Conservation (phyloP, 2,329 filamentous ascomycete genomes). For the Colletotrichum tropicicola region DNA sequence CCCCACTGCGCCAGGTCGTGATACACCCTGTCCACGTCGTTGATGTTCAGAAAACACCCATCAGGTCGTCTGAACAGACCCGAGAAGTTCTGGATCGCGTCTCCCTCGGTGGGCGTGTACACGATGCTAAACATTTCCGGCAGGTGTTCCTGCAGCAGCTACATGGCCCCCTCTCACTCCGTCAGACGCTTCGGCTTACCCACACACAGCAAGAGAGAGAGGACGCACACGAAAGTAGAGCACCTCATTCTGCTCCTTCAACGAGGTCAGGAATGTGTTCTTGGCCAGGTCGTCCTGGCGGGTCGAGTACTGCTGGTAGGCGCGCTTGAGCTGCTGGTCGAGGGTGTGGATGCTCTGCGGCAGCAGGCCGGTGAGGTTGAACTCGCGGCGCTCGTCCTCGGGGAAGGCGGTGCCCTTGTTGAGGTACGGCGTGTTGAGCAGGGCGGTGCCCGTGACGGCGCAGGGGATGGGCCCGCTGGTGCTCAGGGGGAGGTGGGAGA, state of each 20-base stretch:
- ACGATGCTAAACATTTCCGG: slow-evolving; percentile 92
- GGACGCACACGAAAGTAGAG: slow-evolving; percentile 81
- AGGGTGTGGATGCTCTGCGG: slow-evolving; percentile 78
- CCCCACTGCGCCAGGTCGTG: slow-evolving; percentile 75
- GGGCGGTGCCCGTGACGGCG: slow-evolving; percentile 43
- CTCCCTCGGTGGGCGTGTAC: slow-evolving; percentile 90
- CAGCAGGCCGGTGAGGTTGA: slow-evolving; percentile 77
- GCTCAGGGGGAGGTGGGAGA: slow-evolving; percentile 43
- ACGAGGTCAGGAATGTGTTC: slow-evolving; percentile 86
- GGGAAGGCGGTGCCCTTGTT: slow-evolving; percentile 89
- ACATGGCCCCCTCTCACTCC: too few species aligned
- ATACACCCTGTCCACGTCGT: slow-evolving; percentile 72
- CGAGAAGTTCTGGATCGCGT: slow-evolving; percentile 88
- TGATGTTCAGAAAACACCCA: slow-evolving; percentile 83
- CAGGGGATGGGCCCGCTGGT: slow-evolving; percentile 46
- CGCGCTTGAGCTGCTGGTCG: slow-evolving; percentile 78
- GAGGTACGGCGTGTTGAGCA: slow-evolving; percentile 53
- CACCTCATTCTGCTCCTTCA: slow-evolving; percentile 88
- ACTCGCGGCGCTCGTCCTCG: slow-evolving; percentile 71
- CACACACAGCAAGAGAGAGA: too few species aligned
- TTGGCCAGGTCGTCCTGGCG: slow-evolving; percentile 75
- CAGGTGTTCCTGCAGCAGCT: slow-evolving; percentile 80
- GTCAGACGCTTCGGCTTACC: too few species aligned
- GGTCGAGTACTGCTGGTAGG: slow-evolving; percentile 80
- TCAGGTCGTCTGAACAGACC: slow-evolving; percentile 80